A percentile compares a stretch with the other conserved stretches of the same genome.
Conservation (phyloP, 1,284 basidiomycete genomes). For the Polyporus tsugae region DNA sequence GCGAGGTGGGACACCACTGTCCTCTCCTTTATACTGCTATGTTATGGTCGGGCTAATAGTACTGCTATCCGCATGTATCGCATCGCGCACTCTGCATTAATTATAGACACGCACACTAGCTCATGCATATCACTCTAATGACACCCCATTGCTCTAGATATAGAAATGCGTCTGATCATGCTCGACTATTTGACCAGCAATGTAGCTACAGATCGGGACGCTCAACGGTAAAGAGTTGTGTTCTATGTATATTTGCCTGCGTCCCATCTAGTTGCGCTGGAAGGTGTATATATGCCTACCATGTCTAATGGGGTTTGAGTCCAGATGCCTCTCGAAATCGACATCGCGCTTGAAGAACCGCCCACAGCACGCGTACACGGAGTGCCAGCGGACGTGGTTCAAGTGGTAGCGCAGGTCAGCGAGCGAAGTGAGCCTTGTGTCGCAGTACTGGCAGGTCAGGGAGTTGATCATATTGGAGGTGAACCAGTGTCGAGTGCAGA, state of each 20-base stretch:
- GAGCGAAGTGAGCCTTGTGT: conserved; percentile 43
- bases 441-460: conserved; percentile 49
- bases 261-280: conserved; percentile 15
- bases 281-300: conserved; percentile 14
- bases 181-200: not conserved
- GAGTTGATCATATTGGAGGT: conserved; percentile 46
- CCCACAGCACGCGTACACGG: conserved; percentile 50
- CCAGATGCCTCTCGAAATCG: conserved; percentile 46
- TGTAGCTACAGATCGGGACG: not conserved
- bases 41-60: conserved; percentile 30
- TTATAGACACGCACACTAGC: conserved; percentile 21
- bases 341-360: conserved; percentile 47
- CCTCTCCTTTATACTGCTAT: conserved; percentile 25
- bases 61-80: conserved; percentile 29
- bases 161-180: not conserved
- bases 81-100: conserved; percentile 21
- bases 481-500: conserved; percentile 45
- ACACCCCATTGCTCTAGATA: conserved; percentile 3
- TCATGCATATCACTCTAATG: not conserved
- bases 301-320: conserved; percentile 3
- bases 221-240: not conserved
- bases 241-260: not conserved
- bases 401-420: conserved; percentile 49
- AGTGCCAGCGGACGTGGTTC: conserved; percentile 42
- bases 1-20: conserved; percentile 18